phyloP scores from a whole-genome alignment of 2,329 filamentous ascomycete species.

The Coniochaeta hoffmannii region DNA sequence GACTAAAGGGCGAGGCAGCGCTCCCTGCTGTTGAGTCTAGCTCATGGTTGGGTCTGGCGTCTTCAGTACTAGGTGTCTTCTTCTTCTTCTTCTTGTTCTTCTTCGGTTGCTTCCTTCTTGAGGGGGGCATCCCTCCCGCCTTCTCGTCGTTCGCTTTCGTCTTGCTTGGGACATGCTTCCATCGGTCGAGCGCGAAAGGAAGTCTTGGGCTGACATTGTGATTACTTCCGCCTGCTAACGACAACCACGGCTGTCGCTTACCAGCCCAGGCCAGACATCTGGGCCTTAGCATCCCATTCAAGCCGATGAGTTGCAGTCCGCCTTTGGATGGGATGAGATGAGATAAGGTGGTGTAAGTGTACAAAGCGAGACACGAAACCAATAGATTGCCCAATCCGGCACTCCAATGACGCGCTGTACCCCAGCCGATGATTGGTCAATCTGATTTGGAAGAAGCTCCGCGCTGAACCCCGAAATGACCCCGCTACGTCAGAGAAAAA shows the following conservation, averaged over 20 bases:
- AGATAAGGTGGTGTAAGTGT: background rate
- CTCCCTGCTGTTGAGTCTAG: background rate
- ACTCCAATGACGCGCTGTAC: background rate
- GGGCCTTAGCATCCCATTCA: background rate
- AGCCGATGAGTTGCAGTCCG: background rate
- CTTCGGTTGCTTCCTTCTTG: background rate
- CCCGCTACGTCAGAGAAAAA: background rate
- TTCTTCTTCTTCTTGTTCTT: background rate
- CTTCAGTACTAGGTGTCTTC: background rate
- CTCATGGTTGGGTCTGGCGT: background rate
- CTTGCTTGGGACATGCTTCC: background rate
- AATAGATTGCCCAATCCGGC: background rate
- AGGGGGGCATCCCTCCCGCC: background rate
- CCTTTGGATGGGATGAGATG: background rate
- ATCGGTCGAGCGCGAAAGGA: background rate
- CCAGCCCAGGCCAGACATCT: background rate
- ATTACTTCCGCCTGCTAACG: background rate
- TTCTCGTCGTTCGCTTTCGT: background rate
- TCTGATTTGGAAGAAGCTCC: background rate
- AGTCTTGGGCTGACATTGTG: background rate
- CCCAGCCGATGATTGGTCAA: background rate
- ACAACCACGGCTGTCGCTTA: background rate
- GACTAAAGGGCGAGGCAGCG: slow-evolving; percentile 7
- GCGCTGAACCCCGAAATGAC: background rate
- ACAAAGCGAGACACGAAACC: background rate